Evolutionary conservation across 305 asterid species (phyloP).

Genomic region (Rubia peregrina): DNA sequence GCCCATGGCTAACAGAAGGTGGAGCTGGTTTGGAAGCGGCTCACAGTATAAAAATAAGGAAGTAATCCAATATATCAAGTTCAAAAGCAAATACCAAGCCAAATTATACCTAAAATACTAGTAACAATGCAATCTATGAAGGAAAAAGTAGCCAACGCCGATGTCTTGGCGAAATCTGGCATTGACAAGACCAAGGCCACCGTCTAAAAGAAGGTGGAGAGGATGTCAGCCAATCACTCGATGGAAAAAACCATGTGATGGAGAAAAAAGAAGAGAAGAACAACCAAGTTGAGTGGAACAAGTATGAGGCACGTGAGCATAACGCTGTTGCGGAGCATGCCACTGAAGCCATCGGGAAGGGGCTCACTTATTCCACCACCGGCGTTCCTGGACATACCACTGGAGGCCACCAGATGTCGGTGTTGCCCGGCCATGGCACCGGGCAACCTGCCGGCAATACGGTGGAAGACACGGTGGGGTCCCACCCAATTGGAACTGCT

Average conservation of each 20-base stretch:
- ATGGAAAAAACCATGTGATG: neutral
- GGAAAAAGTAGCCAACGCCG: neutral
- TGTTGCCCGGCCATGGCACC: neutral
- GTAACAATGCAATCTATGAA: neutral
- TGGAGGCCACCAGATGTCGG: neutral
- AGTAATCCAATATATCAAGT: too few relatives aligned
- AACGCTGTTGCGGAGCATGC: neutral
- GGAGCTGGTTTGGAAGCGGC: too few relatives aligned
- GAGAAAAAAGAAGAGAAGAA: neutral
- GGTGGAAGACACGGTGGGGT: neutral
- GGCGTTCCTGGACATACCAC: neutral
- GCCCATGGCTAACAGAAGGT: too few relatives aligned
- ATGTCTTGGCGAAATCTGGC: neutral
- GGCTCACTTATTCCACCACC: neutral
- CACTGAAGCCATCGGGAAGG: neutral
- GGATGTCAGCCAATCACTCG: neutral
- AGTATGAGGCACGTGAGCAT: neutral
- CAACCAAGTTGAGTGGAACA: conserved; percentile 2
- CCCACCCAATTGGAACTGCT: neutral
- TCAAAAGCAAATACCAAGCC: too few relatives aligned
- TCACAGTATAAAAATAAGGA: too few relatives aligned
- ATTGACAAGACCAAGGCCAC: conserved; percentile 1
- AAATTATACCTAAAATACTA: neutral
- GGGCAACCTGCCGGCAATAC: neutral
- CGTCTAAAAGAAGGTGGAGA: neutral